Conservation (phyloP, 768 basidiomycete species). For the Saitozyma sp. region DNA sequence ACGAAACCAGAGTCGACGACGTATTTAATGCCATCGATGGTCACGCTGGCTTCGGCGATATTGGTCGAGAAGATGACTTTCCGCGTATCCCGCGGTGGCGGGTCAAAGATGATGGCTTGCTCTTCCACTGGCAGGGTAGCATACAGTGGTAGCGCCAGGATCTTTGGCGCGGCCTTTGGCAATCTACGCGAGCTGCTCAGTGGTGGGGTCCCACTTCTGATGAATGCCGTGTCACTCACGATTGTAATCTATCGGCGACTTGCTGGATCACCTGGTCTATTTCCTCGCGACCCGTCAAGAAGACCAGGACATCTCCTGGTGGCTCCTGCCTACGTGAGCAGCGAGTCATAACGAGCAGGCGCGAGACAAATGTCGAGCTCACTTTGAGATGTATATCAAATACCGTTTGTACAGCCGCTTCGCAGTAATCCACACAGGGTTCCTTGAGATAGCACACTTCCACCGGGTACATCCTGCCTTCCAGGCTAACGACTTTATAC, state of each 20-base stretch:
- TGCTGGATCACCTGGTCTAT: conserved; percentile 85
- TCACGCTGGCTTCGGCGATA: conserved; percentile 96
- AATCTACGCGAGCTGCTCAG: conserved; percentile 53
- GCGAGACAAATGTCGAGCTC: conserved; percentile 16
- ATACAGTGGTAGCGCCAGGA: conserved; percentile 76
- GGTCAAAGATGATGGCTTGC: conserved; percentile 80
- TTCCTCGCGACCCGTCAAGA: conserved; percentile 93
- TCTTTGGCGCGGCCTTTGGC: conserved; percentile 57
- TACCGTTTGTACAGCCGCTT: conserved; percentile 86
- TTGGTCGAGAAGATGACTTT: conserved; percentile 94
- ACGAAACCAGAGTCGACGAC: conserved; percentile 94
- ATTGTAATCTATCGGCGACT: conserved; percentile 72
- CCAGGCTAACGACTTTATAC: conserved; percentile 69
- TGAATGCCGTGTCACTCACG: conserved; percentile 56
- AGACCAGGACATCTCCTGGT: conserved; percentile 86
- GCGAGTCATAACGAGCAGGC: not conserved
- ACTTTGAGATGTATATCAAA: conserved; percentile 93
- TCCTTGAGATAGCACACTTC: conserved; percentile 78
- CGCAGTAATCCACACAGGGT: conserved; percentile 78
- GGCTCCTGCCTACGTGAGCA: conserved; percentile 61
- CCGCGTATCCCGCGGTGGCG: conserved; percentile 69
- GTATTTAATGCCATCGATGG: conserved; percentile 91
- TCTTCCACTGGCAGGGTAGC: conserved; percentile 85
- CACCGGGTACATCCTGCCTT: conserved; percentile 93
- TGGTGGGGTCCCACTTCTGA: not conserved